A percentile compares a stretch with the other conserved stretches of the same genome.
phyloP scores from a whole-genome alignment of 2,329 filamentous ascomycete genomes.

The Zopfia rhizophila region DNA sequence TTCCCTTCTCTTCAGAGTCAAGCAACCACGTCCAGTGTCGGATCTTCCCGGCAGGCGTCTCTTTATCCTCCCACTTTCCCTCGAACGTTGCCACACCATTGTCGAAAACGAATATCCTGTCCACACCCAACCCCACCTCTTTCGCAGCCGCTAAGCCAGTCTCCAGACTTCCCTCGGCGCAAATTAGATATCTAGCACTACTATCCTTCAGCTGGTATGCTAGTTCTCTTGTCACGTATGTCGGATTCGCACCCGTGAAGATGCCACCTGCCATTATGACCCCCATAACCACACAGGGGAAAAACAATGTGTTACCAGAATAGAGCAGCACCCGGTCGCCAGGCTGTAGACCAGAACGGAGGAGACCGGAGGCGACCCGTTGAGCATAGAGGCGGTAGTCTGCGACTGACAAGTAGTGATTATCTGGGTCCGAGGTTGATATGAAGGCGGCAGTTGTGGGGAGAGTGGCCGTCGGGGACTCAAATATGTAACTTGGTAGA shows the following conservation, averaged over 20 bases:
- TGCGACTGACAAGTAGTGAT: conserved; percentile 71
- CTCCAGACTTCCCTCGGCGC: conserved; percentile 68
- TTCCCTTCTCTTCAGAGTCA: conserved; percentile 57
- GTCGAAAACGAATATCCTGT: conserved; percentile 74
- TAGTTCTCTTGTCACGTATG: conserved; percentile 75
- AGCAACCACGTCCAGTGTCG: conserved; percentile 74
- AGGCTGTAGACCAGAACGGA: conserved; percentile 69
- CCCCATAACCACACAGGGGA: conserved; percentile 75
- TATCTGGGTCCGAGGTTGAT: conserved; percentile 74
- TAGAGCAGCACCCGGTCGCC: conserved; percentile 79
- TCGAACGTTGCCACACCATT: conserved; percentile 60
- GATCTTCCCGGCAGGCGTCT: conserved; percentile 52
- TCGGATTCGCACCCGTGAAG: conserved; percentile 79
- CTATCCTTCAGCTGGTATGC: conserved; percentile 80
- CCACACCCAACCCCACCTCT: conserved; percentile 64
- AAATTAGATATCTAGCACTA: conserved; percentile 73
- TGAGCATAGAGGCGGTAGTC: conserved; percentile 77
- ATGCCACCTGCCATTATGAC: conserved; percentile 80
- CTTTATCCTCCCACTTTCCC: conserved; percentile 45
- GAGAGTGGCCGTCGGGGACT: conserved; percentile 59
- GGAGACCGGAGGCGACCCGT: conserved; percentile 75
- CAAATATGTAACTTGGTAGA: conserved; percentile 61
- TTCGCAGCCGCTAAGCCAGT: conserved; percentile 74
- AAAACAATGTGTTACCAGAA: conserved; percentile 78
- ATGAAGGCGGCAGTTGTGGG: conserved; percentile 64